A percentile compares a stretch with the other conserved stretches of the same genome.
These are phyloP conservation scores for Corylus americana DNA, from an alignment of 306 rosid species.

Conservation along the genomic window DNA sequence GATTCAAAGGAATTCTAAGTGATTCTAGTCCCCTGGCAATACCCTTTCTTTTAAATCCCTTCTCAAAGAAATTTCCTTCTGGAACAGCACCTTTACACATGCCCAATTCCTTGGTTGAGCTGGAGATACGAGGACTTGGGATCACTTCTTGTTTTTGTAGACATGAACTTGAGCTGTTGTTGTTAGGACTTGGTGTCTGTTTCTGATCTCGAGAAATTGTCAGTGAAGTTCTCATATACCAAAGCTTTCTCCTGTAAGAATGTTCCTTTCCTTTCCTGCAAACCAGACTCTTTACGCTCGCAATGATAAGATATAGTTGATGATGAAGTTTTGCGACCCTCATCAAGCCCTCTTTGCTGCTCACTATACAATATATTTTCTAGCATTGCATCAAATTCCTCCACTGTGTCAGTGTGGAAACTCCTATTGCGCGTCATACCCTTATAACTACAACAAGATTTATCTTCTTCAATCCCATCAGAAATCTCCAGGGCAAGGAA, in stretches of 20 bases:
- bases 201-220: background rate
- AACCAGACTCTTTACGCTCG: conserved; percentile 24
- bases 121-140: conserved; percentile 13
- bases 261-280: conserved; percentile 20
- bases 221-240: conserved; percentile 3
- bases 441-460: conserved; percentile 18
- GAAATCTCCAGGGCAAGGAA: conserved; percentile 33
- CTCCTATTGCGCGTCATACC: conserved; percentile 28
- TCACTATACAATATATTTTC: conserved; percentile 11
- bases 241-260: conserved; percentile 11
- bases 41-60: background rate
- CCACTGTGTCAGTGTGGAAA: conserved; percentile 44
- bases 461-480: conserved; percentile 25
- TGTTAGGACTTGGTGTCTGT: conserved; percentile 23
- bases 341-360: conserved; percentile 23
- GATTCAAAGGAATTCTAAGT: background rate
- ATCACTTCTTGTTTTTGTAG: conserved; percentile 16
- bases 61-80: background rate
- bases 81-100: background rate
- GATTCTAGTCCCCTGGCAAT: background rate
- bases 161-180: conserved; percentile 17
- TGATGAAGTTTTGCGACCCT: conserved; percentile 12
- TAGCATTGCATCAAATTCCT: conserved; percentile 46
- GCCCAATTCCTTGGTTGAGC: conserved; percentile 6
- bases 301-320: conserved; percentile 13